A percentile compares a stretch with the other conserved stretches of the same genome.
Conservation (phyloP, 2,329 filamentous ascomycete species). For the Sporothrix mexicana region DNA sequence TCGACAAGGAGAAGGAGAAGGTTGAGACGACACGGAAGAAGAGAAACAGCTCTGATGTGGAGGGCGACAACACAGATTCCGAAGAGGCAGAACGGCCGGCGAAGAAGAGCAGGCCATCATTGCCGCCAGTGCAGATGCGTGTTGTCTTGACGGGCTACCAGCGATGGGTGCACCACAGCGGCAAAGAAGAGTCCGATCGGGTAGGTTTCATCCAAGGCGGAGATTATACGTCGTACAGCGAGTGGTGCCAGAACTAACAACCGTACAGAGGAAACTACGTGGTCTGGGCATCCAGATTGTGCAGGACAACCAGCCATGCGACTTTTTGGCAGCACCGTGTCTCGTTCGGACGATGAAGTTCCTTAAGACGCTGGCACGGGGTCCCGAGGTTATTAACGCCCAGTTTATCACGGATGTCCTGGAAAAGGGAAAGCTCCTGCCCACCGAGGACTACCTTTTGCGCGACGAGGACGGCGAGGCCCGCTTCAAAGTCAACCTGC, state of each 20-base stretch:
- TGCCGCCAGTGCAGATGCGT: slow-evolving; percentile 71
- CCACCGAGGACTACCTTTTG: slow-evolving; percentile 70
- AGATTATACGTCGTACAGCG: not conserved
- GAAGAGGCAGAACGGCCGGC: slow-evolving; percentile 57
- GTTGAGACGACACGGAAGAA: slow-evolving; percentile 60
- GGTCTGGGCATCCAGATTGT: slow-evolving; percentile 82
- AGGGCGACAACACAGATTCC: slow-evolving; percentile 49
- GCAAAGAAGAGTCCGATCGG: slow-evolving; percentile 78
- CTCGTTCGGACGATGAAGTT: slow-evolving; percentile 94
- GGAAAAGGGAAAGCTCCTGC: slow-evolving; percentile 67
- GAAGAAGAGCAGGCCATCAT: slow-evolving; percentile 67
- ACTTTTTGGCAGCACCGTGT: slow-evolving; percentile 84
- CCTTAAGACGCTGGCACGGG: slow-evolving; percentile 81
- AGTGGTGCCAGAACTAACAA: not conserved
- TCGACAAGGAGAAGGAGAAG: slow-evolving; percentile 61
- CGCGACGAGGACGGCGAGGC: slow-evolving; percentile 75
- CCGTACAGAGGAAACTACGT: slow-evolving; percentile 69
- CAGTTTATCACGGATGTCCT: slow-evolving; percentile 81
- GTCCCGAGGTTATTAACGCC: slow-evolving; percentile 76
- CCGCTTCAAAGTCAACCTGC: slow-evolving; percentile 71
- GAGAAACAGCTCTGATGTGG: slow-evolving; percentile 33
- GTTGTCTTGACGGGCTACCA: slow-evolving; percentile 85
- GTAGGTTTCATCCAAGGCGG: not conserved
- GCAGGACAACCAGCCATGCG: slow-evolving; percentile 75
- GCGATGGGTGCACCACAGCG: slow-evolving; percentile 75